Base-by-base conservation (phyloP, 257 asterid genomes). In the Marsdenia floribunda region DNA sequence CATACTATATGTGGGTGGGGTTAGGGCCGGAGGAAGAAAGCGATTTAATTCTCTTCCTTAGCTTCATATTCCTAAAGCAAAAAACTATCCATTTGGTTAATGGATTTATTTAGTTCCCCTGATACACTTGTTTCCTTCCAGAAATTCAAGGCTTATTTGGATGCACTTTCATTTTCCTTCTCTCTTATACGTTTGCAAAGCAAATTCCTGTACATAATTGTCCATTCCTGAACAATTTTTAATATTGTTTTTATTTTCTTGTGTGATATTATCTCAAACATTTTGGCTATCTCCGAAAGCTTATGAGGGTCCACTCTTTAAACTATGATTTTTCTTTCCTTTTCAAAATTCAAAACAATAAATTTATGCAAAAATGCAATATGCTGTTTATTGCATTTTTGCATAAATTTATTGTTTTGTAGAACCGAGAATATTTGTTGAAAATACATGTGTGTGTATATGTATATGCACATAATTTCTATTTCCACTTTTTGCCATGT, bases 401-500 rank as follows among this genome's bases (percentile, higher is more conserved):
- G n/a, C n/a, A n/a, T n/a, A n/a, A n/a, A n/a, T n/a, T n/a, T n/a
- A n/a, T n/a, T n/a, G n/a, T n/a, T 60, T 60, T 29, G 21, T 12
- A 60, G 13, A 16, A 11, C 40, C 58, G 42, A 13, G 46, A 14
- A 10, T 47, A 26, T 64, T 33, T 46, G 11, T 72, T 29, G 49
- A 29, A 5, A 26, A 22, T 7, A 44, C 49, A 11, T 1, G 49
- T 44, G 49, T 44, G 47, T 44, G 9, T 42, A 4, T 42, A 42
- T 42, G 1, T 14, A 49, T 3, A 49, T 4, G 46, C 11, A 47
- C 21, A 33, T 2, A 53, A 42, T 35, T 67, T 44, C 13, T 59
- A 42, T 19, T 11, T 18, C 42, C 74, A 1, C 11, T 52, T 60
- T 80, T 21, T 70, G 64, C 79, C 57, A 49, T 75, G 73, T 69